Conservation (phyloP, 345 rosid species). For the Gossypium raimondii region DNA sequence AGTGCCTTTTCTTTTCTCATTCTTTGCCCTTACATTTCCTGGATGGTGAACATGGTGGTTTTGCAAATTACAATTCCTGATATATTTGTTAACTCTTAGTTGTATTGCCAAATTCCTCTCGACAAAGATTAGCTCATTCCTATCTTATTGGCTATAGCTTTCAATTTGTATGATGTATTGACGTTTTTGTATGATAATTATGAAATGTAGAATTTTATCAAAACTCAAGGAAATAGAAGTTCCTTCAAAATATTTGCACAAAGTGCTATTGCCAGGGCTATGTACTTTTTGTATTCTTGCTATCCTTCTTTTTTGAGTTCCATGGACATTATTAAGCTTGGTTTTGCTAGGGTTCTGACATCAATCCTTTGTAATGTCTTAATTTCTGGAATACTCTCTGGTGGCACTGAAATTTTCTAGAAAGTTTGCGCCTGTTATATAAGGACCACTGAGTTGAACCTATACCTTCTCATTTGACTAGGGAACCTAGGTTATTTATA, state of each 20-base stretch:
- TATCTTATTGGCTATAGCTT: not conserved
- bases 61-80: not conserved
- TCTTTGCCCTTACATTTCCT: conserved; percentile 5
- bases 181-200: not conserved
- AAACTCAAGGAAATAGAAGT: not conserved
- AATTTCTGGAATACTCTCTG: not conserved
- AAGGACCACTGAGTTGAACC: not conserved
- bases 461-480: not conserved
- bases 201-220: not conserved
- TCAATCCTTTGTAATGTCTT: not conserved
- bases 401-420: not conserved
- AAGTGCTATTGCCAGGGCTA: not conserved
- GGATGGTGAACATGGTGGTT: not conserved
- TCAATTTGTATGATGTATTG: not conserved
- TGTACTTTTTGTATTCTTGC: not conserved
- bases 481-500: not conserved
- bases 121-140: not conserved
- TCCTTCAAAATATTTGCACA: not conserved
- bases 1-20: not conserved
- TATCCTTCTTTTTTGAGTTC: not conserved
- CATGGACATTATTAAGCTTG: not conserved
- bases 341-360: not conserved
- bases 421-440: not conserved
- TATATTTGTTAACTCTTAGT: not conserved
- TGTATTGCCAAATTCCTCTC: not conserved